Evolutionary conservation across 2,329 filamentous ascomycete species (phyloP), one percentile per base, ranked within the genome.

Genomic region (Tolypocladium ophioglossoides): DNA sequence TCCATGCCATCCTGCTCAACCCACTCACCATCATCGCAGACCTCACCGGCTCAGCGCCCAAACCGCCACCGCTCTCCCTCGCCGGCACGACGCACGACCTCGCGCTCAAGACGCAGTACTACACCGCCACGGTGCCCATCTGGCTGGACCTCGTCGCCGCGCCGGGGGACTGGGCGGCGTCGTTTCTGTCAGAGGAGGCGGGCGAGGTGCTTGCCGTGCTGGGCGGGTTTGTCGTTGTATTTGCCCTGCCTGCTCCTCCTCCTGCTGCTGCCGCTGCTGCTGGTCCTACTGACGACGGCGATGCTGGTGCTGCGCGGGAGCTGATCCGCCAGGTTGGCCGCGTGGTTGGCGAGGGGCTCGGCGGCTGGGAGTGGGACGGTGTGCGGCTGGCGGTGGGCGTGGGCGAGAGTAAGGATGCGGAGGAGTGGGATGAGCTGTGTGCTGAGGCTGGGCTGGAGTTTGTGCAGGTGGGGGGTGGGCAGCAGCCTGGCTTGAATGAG

Each of bases 311-410:
- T 1, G 64, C 69, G 5, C 69, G 71, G 34, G 69, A 67, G 6
- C 64, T 86, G 9, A 68, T 86, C 30, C 62, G 68, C 22, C 70
- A 78, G 12, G 77, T 85, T 0, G 79, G 78, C 0, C 72, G 72
- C 50, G 78, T 86, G 2, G 72, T 83, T 0, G 74, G 73, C 54
- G 69, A 82, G 2, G 81, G 80, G 0, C 72, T 84, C 2, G 82
- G 82, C 3, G 80, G 80, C 9, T 81, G 76, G 73, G 71, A 73
- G 2, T 87, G 84, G 84, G 84, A 86, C 54, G 84, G 84, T 1
- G 81, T 85, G 0, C 73, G 75, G 18, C 61, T 87, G 14, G 84
- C 78, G 2, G 70, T 87, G 1, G 82, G 78, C 0, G 74, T 86
- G 34, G 77, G 73, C 24, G 71, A 70, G 47, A 61, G 65, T 35